These are phyloP conservation scores for Trichomonascaceae sp. DNA, from an alignment of 1,139 yeast genomes.

Conservation along the genomic window DNA sequence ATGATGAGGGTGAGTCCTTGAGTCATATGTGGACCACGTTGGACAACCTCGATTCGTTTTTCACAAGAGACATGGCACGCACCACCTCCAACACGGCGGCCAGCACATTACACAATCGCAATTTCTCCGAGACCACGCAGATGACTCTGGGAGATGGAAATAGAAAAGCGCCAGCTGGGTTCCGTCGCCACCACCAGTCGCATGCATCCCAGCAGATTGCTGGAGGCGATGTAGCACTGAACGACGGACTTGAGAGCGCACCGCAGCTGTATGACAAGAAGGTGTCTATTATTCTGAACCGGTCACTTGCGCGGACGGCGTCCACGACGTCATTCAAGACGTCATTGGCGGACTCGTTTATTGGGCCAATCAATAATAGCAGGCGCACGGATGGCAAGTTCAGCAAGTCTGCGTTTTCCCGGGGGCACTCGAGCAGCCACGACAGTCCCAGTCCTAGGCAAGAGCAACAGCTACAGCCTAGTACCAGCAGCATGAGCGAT, in stretches of 20 bases:
- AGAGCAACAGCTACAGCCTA: no score
- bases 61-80: conserved; percentile 46
- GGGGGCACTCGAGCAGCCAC: not conserved
- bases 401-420: conserved; percentile 2
- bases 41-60: conserved; percentile 85
- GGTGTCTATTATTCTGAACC: conserved; percentile 60
- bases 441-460: no score
- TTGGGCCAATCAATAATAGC: conserved; percentile 2
- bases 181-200: no score
- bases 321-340: conserved; percentile 68
- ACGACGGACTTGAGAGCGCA: conserved; percentile 47
- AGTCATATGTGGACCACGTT: conserved; percentile 96
- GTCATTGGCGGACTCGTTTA: conserved; percentile 37
- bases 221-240: not conserved
- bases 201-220: no score
- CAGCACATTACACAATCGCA: conserved; percentile 14
- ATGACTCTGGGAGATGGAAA: conserved; percentile 27
- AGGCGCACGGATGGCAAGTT: conserved; percentile 4
- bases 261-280: conserved; percentile 72
- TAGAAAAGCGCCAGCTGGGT: no score
- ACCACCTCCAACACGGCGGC: conserved; percentile 1
- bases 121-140: conserved; percentile 27
- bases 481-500: not conserved
- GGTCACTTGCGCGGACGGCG: conserved; percentile 63
- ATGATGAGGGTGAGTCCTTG: conserved; percentile 67